A percentile compares a stretch with the other conserved stretches of the same genome.
phyloP scores from a whole-genome alignment of 108 stramenopile species.

The Seminavis robusta region DNA sequence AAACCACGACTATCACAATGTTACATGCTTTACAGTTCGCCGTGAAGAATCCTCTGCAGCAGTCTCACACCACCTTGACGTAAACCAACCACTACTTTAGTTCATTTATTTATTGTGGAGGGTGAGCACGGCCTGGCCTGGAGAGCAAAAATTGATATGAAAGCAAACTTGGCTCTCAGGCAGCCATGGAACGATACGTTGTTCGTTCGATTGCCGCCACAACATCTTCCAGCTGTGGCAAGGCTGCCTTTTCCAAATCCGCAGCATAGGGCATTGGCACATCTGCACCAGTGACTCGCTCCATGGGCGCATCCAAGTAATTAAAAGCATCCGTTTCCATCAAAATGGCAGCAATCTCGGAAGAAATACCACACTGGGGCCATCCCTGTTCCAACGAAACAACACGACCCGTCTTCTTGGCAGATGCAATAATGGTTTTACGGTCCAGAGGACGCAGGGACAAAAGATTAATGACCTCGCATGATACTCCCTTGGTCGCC shows the following conservation, averaged over 20 bases:
- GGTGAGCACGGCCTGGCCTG: too few relatives aligned
- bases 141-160: too few relatives aligned
- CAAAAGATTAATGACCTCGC: constrained; percentile 94
- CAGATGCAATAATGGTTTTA: constrained; percentile 88
- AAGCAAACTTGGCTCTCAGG: constrained; percentile 49
- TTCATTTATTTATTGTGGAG: too few relatives aligned
- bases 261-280: constrained; percentile 99
- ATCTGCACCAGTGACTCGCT: constrained; percentile 97
- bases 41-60: too few relatives aligned
- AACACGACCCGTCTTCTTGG: constrained; percentile 95
- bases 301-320: constrained; percentile 98
- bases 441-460: constrained; percentile 95
- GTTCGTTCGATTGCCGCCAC: constrained; percentile 86
- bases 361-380: constrained; percentile 97
- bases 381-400: constrained; percentile 97
- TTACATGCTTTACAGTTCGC: too few relatives aligned
- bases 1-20: too few relatives aligned
- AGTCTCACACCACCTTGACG: too few relatives aligned
- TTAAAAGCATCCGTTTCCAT: constrained; percentile 98
- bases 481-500: constrained; percentile 78
- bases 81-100: too few relatives aligned
- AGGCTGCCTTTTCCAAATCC: constrained; percentile 87
- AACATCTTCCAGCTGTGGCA: constrained; percentile 94
- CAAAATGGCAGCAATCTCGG: constrained; percentile 95
- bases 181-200: constrained; percentile 76